Evolutionary conservation across 2,329 filamentous ascomycete species (phyloP), one percentile per base, ranked within the genome.

Genomic region (Hypoxylon sp.): DNA sequence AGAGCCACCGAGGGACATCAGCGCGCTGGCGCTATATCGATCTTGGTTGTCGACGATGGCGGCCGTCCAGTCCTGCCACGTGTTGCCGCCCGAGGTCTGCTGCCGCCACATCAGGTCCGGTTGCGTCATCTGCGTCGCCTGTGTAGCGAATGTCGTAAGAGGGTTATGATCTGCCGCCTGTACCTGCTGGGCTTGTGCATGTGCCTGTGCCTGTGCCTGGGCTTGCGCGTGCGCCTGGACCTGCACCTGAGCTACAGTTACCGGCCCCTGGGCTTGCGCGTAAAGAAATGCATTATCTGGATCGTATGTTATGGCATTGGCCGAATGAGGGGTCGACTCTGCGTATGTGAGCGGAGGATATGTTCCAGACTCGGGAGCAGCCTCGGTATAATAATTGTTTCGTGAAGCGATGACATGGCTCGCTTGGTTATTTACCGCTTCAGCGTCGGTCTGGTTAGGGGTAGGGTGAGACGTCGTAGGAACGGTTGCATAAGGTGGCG

Each of bases 41-140:
- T 84, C 81, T 59, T 83, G 81, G 32, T 74, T 81, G 65, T 84
- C 80, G 32, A 80, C 78, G 26, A 86, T 81, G 55, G 83, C 82
- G 0, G 80, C 78, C 7, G 83, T 82, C 84, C 84, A 87, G 73
- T 85, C 81, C 15, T 84, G 79, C 84, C 84, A 87, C 0, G 82
- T 78, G 62, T 81, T 85, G 6, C 76, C 78, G 3, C 75, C 67
- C 10, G 52, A 55, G 10, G 67, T 52, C 7, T 75, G 71, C n/a
- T 72, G 68, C 15, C 72, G 70, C 73, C 72, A 75, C 63, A 74
- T 70, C 49, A 72, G 68, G 11, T 74, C 70, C 6, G 61, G 71
- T 44, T 72, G 72, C 43, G 72, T 65, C 56, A 75, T 71, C 59
- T 72, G 71, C 28, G 72, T 70, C 11, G 73, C 68, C 43, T 74